Percentiles rank a stretch among this genome's conserved stretches.
phyloP scores from a whole-genome alignment of 306 rosid species.

The Rosa rugosa region DNA sequence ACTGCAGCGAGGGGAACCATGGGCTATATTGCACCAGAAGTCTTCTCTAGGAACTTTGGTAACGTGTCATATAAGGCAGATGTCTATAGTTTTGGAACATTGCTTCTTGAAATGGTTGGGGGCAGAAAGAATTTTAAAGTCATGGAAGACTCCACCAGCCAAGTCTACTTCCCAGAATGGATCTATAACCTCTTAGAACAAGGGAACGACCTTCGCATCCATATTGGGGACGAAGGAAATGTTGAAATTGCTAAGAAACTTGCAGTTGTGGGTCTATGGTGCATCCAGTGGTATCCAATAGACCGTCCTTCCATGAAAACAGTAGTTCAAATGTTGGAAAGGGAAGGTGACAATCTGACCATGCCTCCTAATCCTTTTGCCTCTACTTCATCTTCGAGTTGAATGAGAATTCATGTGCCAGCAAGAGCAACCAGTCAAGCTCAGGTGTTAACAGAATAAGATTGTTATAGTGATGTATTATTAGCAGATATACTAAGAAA shows the following conservation, averaged over 20 bases:
- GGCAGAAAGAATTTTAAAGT: constrained; percentile 3
- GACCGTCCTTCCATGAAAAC: constrained; percentile 3
- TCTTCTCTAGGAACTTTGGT: constrained; percentile 34
- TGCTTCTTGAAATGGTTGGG: constrained; percentile 14
- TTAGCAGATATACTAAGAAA: too few species aligned
- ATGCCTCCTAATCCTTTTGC: constrained; percentile 1
- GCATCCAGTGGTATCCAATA: not conserved
- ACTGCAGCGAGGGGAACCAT: not conserved
- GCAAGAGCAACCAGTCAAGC: not conserved
- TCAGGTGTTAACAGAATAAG: too few species aligned
- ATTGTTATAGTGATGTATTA: too few species aligned
- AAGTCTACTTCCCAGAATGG: constrained; percentile 15
- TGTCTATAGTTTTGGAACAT: constrained; percentile 37
- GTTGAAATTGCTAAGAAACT: not conserved
- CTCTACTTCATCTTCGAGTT: not conserved
- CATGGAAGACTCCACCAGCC: not conserved
- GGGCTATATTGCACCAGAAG: constrained; percentile 1
- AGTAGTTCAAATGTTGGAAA: not conserved
- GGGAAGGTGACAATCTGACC: constrained; percentile 2
- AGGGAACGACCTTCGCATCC: not conserved
- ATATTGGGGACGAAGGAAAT: not conserved
- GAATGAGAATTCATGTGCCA: not conserved
- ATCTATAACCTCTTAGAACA: not conserved
- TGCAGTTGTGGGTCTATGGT: not conserved
- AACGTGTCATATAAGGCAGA: constrained; percentile 29